phyloP scores from a whole-genome alignment of 2,329 filamentous ascomycete species.

The Scytalidium lignicola region DNA sequence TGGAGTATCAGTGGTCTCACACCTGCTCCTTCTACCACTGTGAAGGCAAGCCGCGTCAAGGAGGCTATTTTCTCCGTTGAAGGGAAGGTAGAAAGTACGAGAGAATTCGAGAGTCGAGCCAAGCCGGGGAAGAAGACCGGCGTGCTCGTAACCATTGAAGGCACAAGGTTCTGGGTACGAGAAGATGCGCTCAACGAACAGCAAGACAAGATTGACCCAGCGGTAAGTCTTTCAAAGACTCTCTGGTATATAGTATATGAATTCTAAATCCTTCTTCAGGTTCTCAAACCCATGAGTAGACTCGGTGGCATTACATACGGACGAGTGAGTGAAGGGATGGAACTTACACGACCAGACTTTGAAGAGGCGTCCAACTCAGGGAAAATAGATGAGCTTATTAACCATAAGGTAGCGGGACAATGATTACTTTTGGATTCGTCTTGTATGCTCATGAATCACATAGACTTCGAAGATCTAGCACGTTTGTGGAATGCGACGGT shows the following conservation, averaged over 20 bases:
- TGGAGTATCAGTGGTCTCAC: constrained; percentile 76
- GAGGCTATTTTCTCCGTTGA: constrained; percentile 84
- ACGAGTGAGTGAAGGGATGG: constrained; percentile 62
- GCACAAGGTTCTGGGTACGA: constrained; percentile 79
- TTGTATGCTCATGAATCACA: neutral
- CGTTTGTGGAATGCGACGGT: too few species aligned
- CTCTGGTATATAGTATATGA: neutral
- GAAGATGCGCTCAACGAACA: constrained; percentile 84
- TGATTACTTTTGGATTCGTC: constrained; percentile 14
- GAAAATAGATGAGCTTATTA: constrained; percentile 51
- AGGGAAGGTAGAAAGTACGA: constrained; percentile 67
- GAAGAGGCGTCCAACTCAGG: constrained; percentile 40
- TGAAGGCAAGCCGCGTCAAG: constrained; percentile 66
- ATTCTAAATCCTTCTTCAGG: constrained; percentile 30
- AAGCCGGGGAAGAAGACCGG: constrained; percentile 70
- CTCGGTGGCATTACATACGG: constrained; percentile 85
- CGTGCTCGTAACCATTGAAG: constrained; percentile 73
- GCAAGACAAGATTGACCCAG: constrained; percentile 66
- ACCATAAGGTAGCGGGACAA: constrained; percentile 37
- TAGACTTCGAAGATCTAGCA: neutral
- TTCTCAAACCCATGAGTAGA: constrained; percentile 71
- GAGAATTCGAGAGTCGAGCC: constrained; percentile 70
- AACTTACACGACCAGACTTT: constrained; percentile 61
- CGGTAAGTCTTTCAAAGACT: constrained; percentile 37
- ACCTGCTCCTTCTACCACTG: constrained; percentile 58